phyloP scores from a whole-genome alignment of 805 yeast species.

The Metschnikowia matae region DNA sequence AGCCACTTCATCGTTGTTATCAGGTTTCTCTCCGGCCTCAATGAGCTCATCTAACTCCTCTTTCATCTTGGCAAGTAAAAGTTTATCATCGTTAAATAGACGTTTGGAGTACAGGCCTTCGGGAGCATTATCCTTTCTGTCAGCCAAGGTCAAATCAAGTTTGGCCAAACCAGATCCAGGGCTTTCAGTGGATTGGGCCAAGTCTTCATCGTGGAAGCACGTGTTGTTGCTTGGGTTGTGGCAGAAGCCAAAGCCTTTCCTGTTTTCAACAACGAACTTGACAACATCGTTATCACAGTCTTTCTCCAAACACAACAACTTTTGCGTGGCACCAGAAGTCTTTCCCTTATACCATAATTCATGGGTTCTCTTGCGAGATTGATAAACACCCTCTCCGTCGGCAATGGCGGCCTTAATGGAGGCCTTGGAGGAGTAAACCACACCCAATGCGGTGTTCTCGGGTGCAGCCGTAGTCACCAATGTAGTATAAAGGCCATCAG shows the following conservation, averaged over 20 bases:
- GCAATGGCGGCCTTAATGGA: conserved; percentile 79
- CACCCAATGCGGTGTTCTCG: conserved; percentile 57
- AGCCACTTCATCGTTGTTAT: conserved; percentile 51
- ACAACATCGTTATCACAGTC: conserved; percentile 95
- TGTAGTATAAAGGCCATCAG: conserved; percentile 82
- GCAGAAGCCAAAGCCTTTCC: conserved; percentile 82
- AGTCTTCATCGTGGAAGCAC: conserved; percentile 59
- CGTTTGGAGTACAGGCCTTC: conserved; percentile 93
- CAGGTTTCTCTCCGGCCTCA: conserved; percentile 60
- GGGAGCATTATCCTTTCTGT: conserved; percentile 69
- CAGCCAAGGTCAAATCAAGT: conserved; percentile 61
- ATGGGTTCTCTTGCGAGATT: conserved; percentile 69
- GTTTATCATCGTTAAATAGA: conserved; percentile 69
- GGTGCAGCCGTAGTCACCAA: conserved; percentile 70
- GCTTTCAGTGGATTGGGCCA: conserved; percentile 37
- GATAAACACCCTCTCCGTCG: conserved; percentile 86
- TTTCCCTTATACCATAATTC: conserved; percentile 97
- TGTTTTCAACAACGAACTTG: conserved; percentile 79
- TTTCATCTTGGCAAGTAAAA: conserved; percentile 80
- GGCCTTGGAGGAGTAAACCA: conserved; percentile 84
- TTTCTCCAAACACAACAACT: conserved; percentile 55
- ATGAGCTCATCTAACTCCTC: conserved; percentile 96
- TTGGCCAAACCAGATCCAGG: conserved; percentile 59
- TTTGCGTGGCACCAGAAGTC: conserved; percentile 94
- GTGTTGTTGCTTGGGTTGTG: conserved; percentile 71